phyloP scores from a whole-genome alignment of 768 basidiomycete genomes.

The Exsudoporus frostii region DNA sequence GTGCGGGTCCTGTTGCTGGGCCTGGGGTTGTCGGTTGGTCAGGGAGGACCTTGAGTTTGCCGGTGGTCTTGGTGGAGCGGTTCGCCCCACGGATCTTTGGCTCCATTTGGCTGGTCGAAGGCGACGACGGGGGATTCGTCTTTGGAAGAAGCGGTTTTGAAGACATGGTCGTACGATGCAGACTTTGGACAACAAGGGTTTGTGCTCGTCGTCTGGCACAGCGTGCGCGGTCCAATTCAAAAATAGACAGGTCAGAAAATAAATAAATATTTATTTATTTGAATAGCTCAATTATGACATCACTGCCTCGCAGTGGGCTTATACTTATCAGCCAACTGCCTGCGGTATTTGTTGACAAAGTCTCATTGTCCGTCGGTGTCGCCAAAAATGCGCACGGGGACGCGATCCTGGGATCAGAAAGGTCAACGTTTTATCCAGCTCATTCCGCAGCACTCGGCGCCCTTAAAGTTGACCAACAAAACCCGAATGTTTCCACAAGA shows the following conservation, averaged over 20 bases:
- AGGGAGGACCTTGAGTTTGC: constrained; percentile 85
- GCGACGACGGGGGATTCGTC: constrained; percentile 18
- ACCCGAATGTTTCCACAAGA: background rate
- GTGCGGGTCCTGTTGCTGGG: constrained; percentile 28
- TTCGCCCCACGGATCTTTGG: constrained; percentile 69
- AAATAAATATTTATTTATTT: background rate
- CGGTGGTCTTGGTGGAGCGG: constrained; percentile 75
- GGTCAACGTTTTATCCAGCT: background rate
- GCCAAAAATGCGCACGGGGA: background rate
- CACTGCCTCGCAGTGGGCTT: too few relatives aligned
- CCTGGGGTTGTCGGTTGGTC: constrained; percentile 65
- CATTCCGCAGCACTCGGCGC: background rate
- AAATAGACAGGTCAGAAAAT: constrained; percentile 2
- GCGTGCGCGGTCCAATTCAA: constrained; percentile 12
- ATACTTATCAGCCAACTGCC: too few relatives aligned
- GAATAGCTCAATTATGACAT: background rate
- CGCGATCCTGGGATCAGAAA: background rate
- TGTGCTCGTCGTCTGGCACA: constrained; percentile 16
- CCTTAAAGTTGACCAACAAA: background rate
- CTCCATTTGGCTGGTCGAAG: constrained; percentile 30
- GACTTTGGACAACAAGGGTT: background rate
- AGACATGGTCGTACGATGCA: constrained; percentile 19
- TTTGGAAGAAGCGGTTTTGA: constrained; percentile 32
- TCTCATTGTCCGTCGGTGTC: too few relatives aligned
- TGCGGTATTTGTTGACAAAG: too few relatives aligned